Evolutionary conservation across 108 stramenopile genomes (phyloP), one percentile per base, ranked within the genome.

Genomic region (Nitzschia putrida): DNA sequence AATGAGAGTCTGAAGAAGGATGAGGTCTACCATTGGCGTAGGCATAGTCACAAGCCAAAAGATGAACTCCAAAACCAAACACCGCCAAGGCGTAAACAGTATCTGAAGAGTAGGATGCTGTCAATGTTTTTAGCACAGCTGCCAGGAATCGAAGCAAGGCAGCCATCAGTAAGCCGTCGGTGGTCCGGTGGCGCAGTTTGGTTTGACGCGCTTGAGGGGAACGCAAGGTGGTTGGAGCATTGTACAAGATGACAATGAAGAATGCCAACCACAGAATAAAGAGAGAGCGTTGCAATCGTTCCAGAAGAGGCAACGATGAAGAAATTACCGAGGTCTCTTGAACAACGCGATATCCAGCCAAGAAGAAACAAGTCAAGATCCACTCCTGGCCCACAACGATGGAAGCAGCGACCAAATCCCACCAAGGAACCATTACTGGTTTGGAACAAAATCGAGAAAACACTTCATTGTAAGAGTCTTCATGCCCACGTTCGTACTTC

Each of bases 31-130:
- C 90, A 68, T 87, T 87, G 20, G 87, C 88, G 64, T 86, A 89
- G 8, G 69, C 60, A 69, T 88, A 89, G 57, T 92, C 85, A 70
- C 86, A 89, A 41, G 83, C 67, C 55, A 89, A 49, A 26, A 89
- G 51, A 73, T 89, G 88, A 41, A 86, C 60, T 3, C 73, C 53
- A 74, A 88, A 72, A 4, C 87, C 83, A 39, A 34, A n/a, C 13
- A 86, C 72, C n/a, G 91, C 74, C 14, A 92, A 76, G 9, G 85
- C 81, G 61, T 84, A 64, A 16, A 92, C 85, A 0, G 91, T 88
- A 72, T 89, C 91, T 0, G 88, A 74, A 5, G 87, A 86, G 63
- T 85, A 89, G 8, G 91, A 92, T 42, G 86, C 88, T 10, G 91
- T 92, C 57, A 92, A 68, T 12, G 85, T 85, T 41, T 76, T 74